Percentiles rank a stretch among this genome's conserved stretches.
phyloP scores from a whole-genome alignment of 305 asterid genomes.

The Galium porrigens region DNA sequence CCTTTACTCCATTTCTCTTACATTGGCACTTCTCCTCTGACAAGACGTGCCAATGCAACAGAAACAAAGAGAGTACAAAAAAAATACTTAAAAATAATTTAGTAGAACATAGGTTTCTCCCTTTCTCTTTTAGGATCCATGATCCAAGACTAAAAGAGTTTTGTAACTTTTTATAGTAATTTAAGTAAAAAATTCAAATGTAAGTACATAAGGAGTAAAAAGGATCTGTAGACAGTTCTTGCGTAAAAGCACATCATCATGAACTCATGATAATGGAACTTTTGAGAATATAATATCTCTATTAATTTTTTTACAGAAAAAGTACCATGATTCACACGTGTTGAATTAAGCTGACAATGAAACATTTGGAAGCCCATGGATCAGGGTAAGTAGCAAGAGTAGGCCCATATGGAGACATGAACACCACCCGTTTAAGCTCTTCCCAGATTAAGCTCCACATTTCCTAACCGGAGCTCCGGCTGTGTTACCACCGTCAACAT shows the following conservation, averaged over 20 bases:
- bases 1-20: too few species aligned
- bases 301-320: neutral
- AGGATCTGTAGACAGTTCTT: neutral
- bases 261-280: neutral
- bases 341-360: neutral
- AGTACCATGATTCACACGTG: constrained; percentile 6
- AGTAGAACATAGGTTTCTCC: too few species aligned
- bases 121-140: neutral
- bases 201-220: too few species aligned
- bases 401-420: neutral
- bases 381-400: neutral
- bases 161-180: neutral
- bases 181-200: neutral
- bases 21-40: too few species aligned
- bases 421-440: constrained; percentile 9
- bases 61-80: too few species aligned
- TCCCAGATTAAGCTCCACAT: neutral
- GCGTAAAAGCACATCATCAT: neutral
- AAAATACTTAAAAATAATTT: too few species aligned
- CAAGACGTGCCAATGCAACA: too few species aligned
- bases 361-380: neutral
- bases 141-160: neutral
- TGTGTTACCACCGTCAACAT: neutral
- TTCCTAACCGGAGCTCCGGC: constrained; percentile 1
- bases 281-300: neutral